These are phyloP conservation scores for Glycyrrhiza uralensis DNA, from an alignment of 306 rosid genomes.

Conservation along the genomic window DNA sequence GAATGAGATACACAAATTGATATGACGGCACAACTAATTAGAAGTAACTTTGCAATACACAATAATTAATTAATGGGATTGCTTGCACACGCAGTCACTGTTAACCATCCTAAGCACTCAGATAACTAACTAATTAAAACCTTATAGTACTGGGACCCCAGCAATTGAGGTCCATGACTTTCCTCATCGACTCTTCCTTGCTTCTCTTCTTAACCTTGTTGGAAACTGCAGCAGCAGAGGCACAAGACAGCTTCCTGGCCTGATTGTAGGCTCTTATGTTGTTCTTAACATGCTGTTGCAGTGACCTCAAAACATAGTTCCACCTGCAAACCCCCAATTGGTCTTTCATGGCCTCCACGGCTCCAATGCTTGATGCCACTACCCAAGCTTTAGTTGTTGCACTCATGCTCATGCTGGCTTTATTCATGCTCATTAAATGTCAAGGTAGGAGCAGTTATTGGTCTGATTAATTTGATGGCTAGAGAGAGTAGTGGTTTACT, in stretches of 20 bases:
- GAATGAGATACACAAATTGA: not conserved
- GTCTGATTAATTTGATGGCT: not conserved
- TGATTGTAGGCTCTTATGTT: constrained; percentile 42
- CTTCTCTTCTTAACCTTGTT: constrained; percentile 30
- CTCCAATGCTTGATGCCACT: constrained; percentile 71
- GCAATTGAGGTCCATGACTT: constrained; percentile 59
- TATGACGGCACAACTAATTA: not conserved
- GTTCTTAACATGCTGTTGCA: constrained; percentile 55
- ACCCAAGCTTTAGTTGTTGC: constrained; percentile 50
- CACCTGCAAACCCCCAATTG: constrained; percentile 70
- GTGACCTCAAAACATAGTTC: constrained; percentile 52
- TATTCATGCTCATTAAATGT: not conserved
- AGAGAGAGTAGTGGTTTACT: not conserved
- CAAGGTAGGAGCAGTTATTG: not conserved
- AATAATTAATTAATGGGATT: not conserved
- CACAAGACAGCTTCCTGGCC: constrained; percentile 31
- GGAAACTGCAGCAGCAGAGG: constrained; percentile 37
- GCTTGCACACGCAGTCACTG: not conserved
- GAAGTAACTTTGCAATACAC: not conserved
- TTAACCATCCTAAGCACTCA: not conserved
- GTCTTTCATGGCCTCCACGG: constrained; percentile 74
- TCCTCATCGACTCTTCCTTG: constrained; percentile 42
- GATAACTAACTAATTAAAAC: constrained; percentile 43
- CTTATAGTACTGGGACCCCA: constrained; percentile 65
- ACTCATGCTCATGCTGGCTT: constrained; percentile 26